Evolutionary conservation across 495 filamentous ascomycete genomes (phyloP).

Genomic region (Hypoxylon perforatum): DNA sequence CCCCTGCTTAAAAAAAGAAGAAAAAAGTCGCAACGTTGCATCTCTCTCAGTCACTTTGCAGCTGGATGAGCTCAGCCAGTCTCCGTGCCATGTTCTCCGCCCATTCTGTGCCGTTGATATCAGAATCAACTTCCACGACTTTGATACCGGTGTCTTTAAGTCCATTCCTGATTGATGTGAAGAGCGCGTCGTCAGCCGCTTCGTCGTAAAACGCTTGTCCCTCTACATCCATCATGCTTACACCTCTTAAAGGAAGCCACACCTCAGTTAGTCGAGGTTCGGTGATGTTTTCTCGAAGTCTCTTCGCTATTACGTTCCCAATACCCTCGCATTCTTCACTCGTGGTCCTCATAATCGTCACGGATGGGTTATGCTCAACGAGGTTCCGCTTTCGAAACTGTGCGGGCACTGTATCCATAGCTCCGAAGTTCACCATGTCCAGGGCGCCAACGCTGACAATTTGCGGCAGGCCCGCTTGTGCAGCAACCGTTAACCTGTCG

Average conservation of each 20-base stretch:
- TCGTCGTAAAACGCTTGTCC: constrained; percentile 52
- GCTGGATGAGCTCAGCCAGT: constrained; percentile 27
- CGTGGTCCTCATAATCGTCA: constrained; percentile 72
- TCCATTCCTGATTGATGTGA: constrained; percentile 54
- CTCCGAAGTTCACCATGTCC: constrained; percentile 78
- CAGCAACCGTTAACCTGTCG: constrained; percentile 63
- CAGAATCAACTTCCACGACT: constrained; percentile 50
- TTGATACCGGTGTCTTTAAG: constrained; percentile 46
- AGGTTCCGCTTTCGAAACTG: constrained; percentile 58
- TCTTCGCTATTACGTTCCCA: constrained; percentile 63
- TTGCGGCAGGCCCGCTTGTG: constrained; percentile 65
- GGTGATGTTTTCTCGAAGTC: constrained; percentile 54
- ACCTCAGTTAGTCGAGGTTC: constrained; percentile 59
- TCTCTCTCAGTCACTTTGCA: constrained; percentile 5
- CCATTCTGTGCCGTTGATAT: constrained; percentile 55
- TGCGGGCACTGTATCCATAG: constrained; percentile 63
- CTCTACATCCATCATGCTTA: constrained; percentile 50
- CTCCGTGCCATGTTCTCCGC: constrained; percentile 50
- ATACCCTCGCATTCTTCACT: constrained; percentile 63
- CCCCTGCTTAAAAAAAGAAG: neutral
- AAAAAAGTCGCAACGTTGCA: neutral
- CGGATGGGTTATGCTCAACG: constrained; percentile 71
- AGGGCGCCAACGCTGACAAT: constrained; percentile 72
- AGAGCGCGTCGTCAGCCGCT: constrained; percentile 52
- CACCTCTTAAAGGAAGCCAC: constrained; percentile 65